Conservation (phyloP, 345 rosid genomes). For the Psidium friedrichsthalianum region DNA sequence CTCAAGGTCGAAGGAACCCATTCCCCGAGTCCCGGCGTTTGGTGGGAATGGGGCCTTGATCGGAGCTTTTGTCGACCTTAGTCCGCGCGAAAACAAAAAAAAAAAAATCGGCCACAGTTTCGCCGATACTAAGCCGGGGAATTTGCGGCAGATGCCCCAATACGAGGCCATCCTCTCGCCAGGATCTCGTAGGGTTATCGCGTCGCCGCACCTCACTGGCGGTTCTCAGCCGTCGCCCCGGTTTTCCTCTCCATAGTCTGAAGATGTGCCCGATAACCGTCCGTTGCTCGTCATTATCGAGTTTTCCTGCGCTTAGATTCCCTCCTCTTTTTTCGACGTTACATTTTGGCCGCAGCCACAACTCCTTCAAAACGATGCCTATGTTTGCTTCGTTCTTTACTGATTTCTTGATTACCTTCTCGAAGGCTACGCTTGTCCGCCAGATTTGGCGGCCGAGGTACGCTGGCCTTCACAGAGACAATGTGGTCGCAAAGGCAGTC, state of each 20-base stretch:
- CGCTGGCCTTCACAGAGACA: conserved; percentile 62
- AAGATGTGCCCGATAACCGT: conserved; percentile 32
- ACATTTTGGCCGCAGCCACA: conserved; percentile 94
- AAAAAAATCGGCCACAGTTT: conserved; percentile 73
- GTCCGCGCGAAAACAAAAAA: too few relatives aligned
- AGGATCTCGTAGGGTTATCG: conserved; percentile 75
- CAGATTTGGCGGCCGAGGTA: conserved; percentile 62
- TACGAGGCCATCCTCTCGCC: conserved; percentile 36
- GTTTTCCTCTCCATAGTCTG: conserved; percentile 58
- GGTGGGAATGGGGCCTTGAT: conserved; percentile 51
- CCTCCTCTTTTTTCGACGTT: conserved; percentile 61
- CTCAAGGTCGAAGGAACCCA: not conserved
- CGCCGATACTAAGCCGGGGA: conserved; percentile 64
- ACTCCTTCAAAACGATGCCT: conserved; percentile 41
- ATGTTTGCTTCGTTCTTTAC: conserved; percentile 49
- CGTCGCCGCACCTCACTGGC: conserved; percentile 93
- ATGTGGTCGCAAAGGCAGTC: conserved; percentile 40
- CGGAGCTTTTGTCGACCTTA: conserved; percentile 87
- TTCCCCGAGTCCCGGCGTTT: too few relatives aligned
- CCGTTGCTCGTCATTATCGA: conserved; percentile 53
- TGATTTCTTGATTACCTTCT: conserved; percentile 63
- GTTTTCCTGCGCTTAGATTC: conserved; percentile 57
- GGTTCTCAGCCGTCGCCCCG: conserved; percentile 65
- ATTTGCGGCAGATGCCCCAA: conserved; percentile 82
- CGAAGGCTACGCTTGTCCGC: conserved; percentile 33